Evolutionary conservation across 2,329 filamentous ascomycete genomes (phyloP), one percentile per base, ranked within the genome.

Genomic region (Fusarium marasasianum): DNA sequence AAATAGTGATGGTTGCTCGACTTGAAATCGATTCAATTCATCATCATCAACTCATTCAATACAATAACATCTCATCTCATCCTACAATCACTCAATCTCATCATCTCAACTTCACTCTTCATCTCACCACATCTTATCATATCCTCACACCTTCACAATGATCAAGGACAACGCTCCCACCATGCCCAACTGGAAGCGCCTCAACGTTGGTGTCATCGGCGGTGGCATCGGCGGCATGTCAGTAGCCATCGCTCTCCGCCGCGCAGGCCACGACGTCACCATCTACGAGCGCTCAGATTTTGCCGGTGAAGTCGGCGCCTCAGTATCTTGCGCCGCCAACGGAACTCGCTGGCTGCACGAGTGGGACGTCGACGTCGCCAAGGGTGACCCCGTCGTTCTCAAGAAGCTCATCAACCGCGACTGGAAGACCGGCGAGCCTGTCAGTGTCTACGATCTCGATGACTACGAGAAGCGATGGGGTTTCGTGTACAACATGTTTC

Each of bases 321-420:
- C 91, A 0, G 87, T 92, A 0, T 91, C 88, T 1, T 93, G 91
- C 75, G 91, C 91, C 3, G 91, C 91, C 15, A 93, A 93, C 75
- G 91, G 91, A 13, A 91, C 91, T 3, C 86, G 90, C 53, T 93
- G 91, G 91, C 83, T 93, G 13, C 87, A 92, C 69, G 90, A 92
- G 79, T 93, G 91, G 91, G 84, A 84, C 0, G 90, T 93, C 3
- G 89, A 93, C 75, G 84, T 93, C 4, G 82, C 83, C 20, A 90
- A 89, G 76, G 91, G 91, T 14, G 88, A 92, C 65, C 91, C 91
- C 0, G 91, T 93, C 4, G 83, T 93, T 3, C 82, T 93, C 55
- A 86, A 86, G 80, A 90, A 90, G 76, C 85, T 93, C 59, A 93
- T 93, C 82, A 92, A 90, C 79, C 87, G 89, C 8, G 91, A 93